Evolutionary conservation across 345 rosid species (phyloP), one percentile per base, ranked within the genome.

Genomic region (Syzygium aqueum): DNA sequence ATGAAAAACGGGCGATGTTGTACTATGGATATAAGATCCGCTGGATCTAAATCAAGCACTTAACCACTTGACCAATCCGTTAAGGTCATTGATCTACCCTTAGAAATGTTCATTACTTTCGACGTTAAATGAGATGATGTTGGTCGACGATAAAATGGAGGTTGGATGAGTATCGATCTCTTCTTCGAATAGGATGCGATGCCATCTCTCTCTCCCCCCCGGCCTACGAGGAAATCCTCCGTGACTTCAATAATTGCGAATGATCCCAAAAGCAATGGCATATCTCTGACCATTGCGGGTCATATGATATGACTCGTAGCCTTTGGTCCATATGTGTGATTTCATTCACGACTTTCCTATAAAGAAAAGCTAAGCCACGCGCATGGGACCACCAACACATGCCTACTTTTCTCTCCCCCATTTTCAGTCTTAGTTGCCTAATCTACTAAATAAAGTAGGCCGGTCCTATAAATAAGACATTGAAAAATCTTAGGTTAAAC

Each of bases 231-330:
- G 49, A 73, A 73, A 37, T 40, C 94, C 92, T 94, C 94, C 96
- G 92, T 90, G 93, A 93, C 93, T 73, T 73, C 82, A 73, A 73
- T 73, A 73, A 73, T 73, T 73, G 82, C 82, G 27, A 73, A 73
- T 73, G 82, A 73, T 40, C 49, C 82, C 49, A 73, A 73, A 73
- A 73, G 98, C 97, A 94, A 37, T 94, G 98, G 92, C 98, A 94
- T 52, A 84, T 90, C 93, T 90, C 92, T 90, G 92, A 91, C 89
- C 17, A 33, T 90, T 91, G 88, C 93, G 82, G 82, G 27, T 73
- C 82, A 37, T 37, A 22, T 73, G 82, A 73, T 37, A 37, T 40
- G 49, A 37, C 27, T 73, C 82, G 82, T 73, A 19, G 82, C 49
- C 49, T 22, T 73, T 37, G 82, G 82, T 73, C 82, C 82, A 73